Percentiles rank a stretch among this genome's conserved stretches.
These are phyloP conservation scores for Peltaster fructicola DNA, from an alignment of 2,329 filamentous ascomycete genomes.

Conservation along the genomic window DNA sequence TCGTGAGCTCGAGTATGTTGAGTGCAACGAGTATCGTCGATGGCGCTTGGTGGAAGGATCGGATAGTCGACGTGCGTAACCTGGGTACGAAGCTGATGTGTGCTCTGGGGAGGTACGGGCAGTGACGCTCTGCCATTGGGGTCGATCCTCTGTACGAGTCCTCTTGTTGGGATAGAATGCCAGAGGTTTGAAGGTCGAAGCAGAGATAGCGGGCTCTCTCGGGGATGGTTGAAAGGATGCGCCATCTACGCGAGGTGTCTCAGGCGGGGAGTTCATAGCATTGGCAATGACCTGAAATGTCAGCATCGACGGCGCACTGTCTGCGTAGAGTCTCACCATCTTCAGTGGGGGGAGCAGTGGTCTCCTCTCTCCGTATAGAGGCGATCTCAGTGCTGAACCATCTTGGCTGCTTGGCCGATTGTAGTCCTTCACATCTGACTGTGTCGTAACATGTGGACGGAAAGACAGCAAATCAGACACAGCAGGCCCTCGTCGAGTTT, in stretches of 20 bases:
- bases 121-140: too few relatives aligned
- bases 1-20: too few relatives aligned
- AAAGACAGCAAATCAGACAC: constrained; percentile 4
- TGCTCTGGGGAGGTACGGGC: too few relatives aligned
- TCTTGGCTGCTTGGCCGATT: constrained; percentile 10
- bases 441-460: constrained; percentile 1
- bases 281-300: constrained; percentile 6
- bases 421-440: constrained; percentile 4
- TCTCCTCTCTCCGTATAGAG: constrained; percentile 16
- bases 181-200: constrained; percentile 17
- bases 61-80: too few relatives aligned
- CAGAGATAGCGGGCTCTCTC: constrained; percentile 15
- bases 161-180: constrained; percentile 21
- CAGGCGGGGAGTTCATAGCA: constrained; percentile 4
- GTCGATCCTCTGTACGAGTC: constrained; percentile 10
- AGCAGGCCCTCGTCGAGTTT: constrained; percentile 2
- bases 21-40: too few relatives aligned
- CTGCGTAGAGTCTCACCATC: constrained; percentile 9
- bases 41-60: too few relatives aligned
- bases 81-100: too few relatives aligned
- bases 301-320: constrained; percentile 4
- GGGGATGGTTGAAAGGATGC: constrained; percentile 13
- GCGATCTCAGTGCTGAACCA: constrained; percentile 12
- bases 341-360: constrained; percentile 19
- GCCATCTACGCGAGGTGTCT: constrained; percentile 13